Base-by-base conservation (phyloP, 768 basidiomycete genomes). In the Favolaschia claudopus region DNA sequence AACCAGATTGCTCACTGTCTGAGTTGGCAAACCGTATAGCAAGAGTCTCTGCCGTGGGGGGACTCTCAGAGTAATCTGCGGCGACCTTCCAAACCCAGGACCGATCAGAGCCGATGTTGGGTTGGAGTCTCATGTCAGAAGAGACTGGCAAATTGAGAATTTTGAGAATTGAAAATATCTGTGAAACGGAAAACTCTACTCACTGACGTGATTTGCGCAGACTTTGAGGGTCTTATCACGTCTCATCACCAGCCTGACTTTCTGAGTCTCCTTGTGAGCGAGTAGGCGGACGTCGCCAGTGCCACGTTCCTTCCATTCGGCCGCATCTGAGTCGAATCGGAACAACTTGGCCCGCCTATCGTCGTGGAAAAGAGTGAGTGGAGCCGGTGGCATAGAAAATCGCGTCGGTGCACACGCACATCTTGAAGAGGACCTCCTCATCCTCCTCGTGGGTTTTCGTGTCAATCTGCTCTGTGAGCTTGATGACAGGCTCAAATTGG, bases 191-290 rank as follows among this genome's bases (percentile, higher is more conserved):
- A 27, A 55, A 28, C 6, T n/a, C n/a, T 50, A 77, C 82, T 78
- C 70, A 98, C 97, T 88, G 65, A 86, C 77, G 79, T 99, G 97
- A 81, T 99, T 99, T 56, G 97, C 97, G 77, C 97, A 99, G 78
- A 99, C 96, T 77, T 99, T 99, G 77, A 95, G 84, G 44, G 97
- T 99, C 88, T 98, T 98, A 85, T 99, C 97, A 77, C 97, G 92
- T 79, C 96, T 85, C 97, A 99, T 99, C 74, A 99, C 95, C 62
- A 99, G 86, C 62, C 97, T 86, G 70, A 96, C 84, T 78, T 96
- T 98, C 82, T 90, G 89, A 46, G 89, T 90, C 71, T 87, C 87
- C 76, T 91, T 94, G 82, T 97, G 93, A 67, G 87, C 80, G 63
- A 99, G 87, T 55, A 99, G 84, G 73, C 94, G 91, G 65, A 94